A percentile compares a stretch with the other conserved stretches of the same genome.
Conservation (phyloP, 805 yeast species). For the Lachancea sp. region DNA sequence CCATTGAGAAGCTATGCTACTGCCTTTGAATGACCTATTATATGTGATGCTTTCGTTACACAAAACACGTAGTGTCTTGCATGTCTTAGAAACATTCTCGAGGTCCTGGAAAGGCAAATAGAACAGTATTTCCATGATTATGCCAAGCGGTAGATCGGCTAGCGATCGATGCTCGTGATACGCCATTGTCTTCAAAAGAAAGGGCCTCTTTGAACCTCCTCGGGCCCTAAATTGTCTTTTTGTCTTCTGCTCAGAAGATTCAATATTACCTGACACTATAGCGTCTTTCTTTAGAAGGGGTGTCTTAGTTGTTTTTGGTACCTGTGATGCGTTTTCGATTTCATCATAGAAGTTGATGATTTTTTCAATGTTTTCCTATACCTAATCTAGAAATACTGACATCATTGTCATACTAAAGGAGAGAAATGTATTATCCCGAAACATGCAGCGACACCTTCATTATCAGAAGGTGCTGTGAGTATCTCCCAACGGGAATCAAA, state of each 20-base stretch:
- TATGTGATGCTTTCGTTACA: constrained; percentile 22
- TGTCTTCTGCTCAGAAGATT: neutral
- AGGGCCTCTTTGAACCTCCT: neutral
- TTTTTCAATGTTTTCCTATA: constrained; percentile 1
- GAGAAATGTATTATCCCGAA: no score
- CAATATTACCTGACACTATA: no score
- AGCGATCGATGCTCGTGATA: constrained; percentile 8
- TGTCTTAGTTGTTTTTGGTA: no score
- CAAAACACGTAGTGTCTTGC: constrained; percentile 20
- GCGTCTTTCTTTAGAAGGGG: neutral
- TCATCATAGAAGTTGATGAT: neutral
- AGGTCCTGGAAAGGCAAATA: constrained; percentile 21
- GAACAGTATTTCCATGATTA: constrained; percentile 22
- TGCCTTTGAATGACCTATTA: constrained; percentile 12
- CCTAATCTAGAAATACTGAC: constrained; percentile 3
- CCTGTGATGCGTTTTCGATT: neutral
- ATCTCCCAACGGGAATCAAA: no score
- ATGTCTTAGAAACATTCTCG: constrained; percentile 18
- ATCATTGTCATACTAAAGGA: neutral
- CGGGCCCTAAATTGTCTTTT: neutral
- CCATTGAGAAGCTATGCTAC: constrained; percentile 16
- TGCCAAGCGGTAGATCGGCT: constrained; percentile 22
- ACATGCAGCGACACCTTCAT: no score
- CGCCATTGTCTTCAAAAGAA: neutral
- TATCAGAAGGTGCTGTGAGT: no score